Conservation (phyloP, 805 yeast genomes). For the Ogataea pini region DNA sequence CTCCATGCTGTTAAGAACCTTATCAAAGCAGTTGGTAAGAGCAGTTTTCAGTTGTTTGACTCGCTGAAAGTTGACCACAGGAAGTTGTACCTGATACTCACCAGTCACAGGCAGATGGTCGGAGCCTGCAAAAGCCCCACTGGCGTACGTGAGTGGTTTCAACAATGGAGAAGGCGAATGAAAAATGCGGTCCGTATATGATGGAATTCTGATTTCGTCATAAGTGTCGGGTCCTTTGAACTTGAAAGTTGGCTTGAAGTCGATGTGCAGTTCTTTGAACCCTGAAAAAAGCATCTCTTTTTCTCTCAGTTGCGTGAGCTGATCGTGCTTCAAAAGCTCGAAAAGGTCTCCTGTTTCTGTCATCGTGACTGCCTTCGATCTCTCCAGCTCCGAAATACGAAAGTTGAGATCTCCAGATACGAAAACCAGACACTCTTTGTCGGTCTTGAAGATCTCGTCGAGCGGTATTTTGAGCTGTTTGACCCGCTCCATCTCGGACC, state of each 20-base stretch:
- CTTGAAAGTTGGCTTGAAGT: slow-evolving; percentile 59
- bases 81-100: slow-evolving; percentile 34
- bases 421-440: slow-evolving; percentile 33
- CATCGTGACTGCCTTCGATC: slow-evolving; percentile 9
- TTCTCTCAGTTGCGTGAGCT: slow-evolving; percentile 39
- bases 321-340: slow-evolving; percentile 44
- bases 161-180: slow-evolving; percentile 32
- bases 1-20: slow-evolving; percentile 27
- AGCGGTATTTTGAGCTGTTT: slow-evolving; percentile 4
- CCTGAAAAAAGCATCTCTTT: slow-evolving; percentile 41
- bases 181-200: slow-evolving; percentile 61
- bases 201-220: slow-evolving; percentile 47
- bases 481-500: slow-evolving; percentile 19
- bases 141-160: slow-evolving; percentile 22
- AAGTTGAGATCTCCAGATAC: slow-evolving; percentile 59
- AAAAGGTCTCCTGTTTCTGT: slow-evolving; percentile 33
- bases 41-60: slow-evolving; percentile 38
- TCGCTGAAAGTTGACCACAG: slow-evolving; percentile 39
- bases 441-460: slow-evolving; percentile 14
- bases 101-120: slow-evolving; percentile 60
- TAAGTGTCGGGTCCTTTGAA: slow-evolving; percentile 28
- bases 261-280: slow-evolving; percentile 48
- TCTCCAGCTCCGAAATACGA: slow-evolving; percentile 36
- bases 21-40: slow-evolving; percentile 36
- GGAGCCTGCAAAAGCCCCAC: slow-evolving; percentile 36